These are phyloP conservation scores for Pelargonium cotyledonis DNA, from an alignment of 441 rosid genomes.

Conservation along the genomic window DNA sequence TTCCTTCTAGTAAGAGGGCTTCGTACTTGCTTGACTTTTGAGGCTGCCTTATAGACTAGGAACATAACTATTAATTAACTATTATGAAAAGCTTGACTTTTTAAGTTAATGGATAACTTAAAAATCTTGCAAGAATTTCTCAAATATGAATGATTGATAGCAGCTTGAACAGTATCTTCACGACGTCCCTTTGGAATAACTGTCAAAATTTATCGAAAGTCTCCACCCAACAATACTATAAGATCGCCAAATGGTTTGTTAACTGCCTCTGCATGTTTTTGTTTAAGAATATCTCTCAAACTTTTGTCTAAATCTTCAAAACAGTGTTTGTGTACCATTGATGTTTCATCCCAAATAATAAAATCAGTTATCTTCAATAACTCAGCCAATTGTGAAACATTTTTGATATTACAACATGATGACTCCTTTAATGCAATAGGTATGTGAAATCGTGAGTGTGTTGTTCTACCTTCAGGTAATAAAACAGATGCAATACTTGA, in stretches of 20 bases:
- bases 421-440: background rate
- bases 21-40: too few relatives aligned
- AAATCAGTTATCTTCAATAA: background rate
- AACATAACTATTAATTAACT: too few relatives aligned
- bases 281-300: background rate
- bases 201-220: background rate
- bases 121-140: background rate
- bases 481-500: background rate
- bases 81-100: too few relatives aligned
- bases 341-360: constrained; percentile 14
- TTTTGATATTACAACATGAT: background rate
- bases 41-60: too few relatives aligned
- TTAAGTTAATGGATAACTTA: background rate
- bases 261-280: background rate
- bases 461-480: background rate
- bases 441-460: constrained; percentile 2
- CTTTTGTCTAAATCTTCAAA: constrained; percentile 13
- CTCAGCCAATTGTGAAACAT: background rate
- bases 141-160: background rate
- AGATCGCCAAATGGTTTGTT: constrained; percentile 13
- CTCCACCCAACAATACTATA: background rate
- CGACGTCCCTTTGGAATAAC: background rate
- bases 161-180: constrained; percentile 5
- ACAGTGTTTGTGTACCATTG: background rate
- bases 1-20: too few relatives aligned